Conservation (phyloP, 352 stramenopile genomes). For the Thalassiosira sp. region DNA sequence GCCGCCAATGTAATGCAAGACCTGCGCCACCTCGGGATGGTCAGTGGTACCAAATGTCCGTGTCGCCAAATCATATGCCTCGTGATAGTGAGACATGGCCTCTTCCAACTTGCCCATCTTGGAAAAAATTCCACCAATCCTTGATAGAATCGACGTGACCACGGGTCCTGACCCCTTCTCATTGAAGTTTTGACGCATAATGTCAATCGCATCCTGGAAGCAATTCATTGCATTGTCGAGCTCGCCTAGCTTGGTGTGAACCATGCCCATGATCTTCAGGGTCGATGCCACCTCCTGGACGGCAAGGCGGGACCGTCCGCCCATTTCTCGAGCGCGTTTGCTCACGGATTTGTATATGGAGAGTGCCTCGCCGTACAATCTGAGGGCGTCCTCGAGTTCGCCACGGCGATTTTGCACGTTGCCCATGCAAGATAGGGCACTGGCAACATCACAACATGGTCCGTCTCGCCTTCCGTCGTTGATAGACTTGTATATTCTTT, state of each 20-base stretch:
- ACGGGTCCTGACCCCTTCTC: constrained; percentile 49
- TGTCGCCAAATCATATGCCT: constrained; percentile 72
- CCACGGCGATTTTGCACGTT: constrained; percentile 76
- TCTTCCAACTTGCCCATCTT: constrained; percentile 72
- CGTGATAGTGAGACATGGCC: constrained; percentile 74
- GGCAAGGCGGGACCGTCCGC: constrained; percentile 32
- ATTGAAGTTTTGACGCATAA: constrained; percentile 58
- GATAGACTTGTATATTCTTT: constrained; percentile 37
- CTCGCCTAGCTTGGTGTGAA: constrained; percentile 71
- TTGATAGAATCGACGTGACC: constrained; percentile 56
- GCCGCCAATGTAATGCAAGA: constrained; percentile 77
- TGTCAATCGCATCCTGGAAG: constrained; percentile 72
- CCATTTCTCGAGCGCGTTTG: constrained; percentile 20
- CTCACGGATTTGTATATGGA: constrained; percentile 67
- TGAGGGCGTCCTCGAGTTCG: constrained; percentile 69
- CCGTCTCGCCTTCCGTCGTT: constrained; percentile 25
- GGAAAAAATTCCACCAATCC: constrained; percentile 72
- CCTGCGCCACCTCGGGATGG: constrained; percentile 73
- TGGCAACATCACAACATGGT: constrained; percentile 70
- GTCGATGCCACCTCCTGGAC: constrained; percentile 72
- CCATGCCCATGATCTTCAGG: constrained; percentile 80
- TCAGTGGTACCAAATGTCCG: constrained; percentile 62
- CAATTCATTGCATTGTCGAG: constrained; percentile 66
- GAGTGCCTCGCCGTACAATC: constrained; percentile 70
- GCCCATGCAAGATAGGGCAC: constrained; percentile 75